phyloP scores from a whole-genome alignment of 1,284 basidiomycete genomes.

The Naganishia albida region DNA sequence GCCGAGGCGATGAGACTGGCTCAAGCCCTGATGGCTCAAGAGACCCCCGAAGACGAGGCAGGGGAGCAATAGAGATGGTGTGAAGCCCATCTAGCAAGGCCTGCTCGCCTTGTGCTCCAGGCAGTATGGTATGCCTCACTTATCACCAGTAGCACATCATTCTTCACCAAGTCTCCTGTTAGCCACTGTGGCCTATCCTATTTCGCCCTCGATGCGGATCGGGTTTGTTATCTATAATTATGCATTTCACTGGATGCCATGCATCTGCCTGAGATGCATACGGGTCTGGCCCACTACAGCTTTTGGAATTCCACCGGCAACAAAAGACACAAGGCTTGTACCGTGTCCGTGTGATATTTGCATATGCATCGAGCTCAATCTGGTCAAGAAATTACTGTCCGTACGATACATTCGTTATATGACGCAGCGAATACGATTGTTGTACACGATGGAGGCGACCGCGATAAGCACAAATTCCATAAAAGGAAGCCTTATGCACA shows the following conservation, averaged over 20 bases:
- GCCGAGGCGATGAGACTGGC: slow-evolving; percentile 81
- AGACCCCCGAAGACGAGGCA: slow-evolving; percentile 27
- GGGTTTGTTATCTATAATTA: no score
- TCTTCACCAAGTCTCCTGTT: no score
- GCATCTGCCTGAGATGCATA: no score
- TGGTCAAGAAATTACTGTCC: slow-evolving; percentile 24
- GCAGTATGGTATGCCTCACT: no score
- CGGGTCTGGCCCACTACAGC: no score
- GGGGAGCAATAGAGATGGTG: not conserved
- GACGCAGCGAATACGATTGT: slow-evolving; percentile 6
- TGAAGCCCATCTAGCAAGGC: not conserved
- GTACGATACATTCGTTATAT: slow-evolving; percentile 23
- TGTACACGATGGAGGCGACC: slow-evolving; percentile 8
- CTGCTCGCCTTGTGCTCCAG: not conserved
- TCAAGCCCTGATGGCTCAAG: slow-evolving; percentile 35
- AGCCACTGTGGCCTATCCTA: no score
- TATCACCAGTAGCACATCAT: no score
- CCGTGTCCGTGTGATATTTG: not conserved
- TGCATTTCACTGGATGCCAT: no score
- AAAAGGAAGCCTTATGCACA: not conserved
- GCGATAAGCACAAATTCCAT: not conserved
- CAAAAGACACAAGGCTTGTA: not conserved
- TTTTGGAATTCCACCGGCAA: no score
- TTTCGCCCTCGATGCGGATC: no score
- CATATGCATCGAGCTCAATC: slow-evolving; percentile 8